Percentiles rank a stretch among this genome's conserved stretches.
Evolutionary conservation across 257 asterid species (phyloP).

Genomic region (Rauvolfia tetraphylla): DNA sequence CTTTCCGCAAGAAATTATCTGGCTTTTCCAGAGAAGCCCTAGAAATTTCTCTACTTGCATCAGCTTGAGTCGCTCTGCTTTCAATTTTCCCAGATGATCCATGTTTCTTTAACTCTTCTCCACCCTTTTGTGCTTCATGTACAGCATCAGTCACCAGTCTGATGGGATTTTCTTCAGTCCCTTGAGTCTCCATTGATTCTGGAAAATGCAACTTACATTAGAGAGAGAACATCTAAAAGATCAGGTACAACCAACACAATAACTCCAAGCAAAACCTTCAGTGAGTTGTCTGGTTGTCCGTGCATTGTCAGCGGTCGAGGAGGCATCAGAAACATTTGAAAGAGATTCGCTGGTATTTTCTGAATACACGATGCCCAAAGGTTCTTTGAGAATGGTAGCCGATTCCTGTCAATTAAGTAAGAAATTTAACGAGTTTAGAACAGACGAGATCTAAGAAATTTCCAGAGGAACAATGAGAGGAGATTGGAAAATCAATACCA

Average conservation of each 20-base stretch:
- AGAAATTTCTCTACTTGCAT: slow-evolving; percentile 22
- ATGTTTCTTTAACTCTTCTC: slow-evolving; percentile 18
- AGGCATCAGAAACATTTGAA: slow-evolving; percentile 34
- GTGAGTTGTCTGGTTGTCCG: slow-evolving; percentile 67
- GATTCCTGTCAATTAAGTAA: slow-evolving; percentile 51
- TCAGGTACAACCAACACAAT: slow-evolving; percentile 5
- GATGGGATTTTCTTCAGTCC: slow-evolving; percentile 39
- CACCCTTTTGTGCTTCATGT: slow-evolving; percentile 24
- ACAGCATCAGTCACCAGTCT: slow-evolving; percentile 43
- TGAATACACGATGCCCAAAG: slow-evolving; percentile 54
- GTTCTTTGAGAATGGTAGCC: slow-evolving; percentile 50
- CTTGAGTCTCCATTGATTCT: slow-evolving; percentile 37
- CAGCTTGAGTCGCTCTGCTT: slow-evolving; percentile 20
- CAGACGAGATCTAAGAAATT: slow-evolving; percentile 23
- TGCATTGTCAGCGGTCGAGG: slow-evolving; percentile 38
- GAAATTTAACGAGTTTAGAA: slow-evolving; percentile 19
- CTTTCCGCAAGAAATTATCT: slow-evolving; percentile 22
- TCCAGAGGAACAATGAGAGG: slow-evolving; percentile 9
- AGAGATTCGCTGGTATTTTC: slow-evolving; percentile 38
- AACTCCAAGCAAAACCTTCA: slow-evolving; percentile 46
- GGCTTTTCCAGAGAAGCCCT: slow-evolving; percentile 27
- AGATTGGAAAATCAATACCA: slow-evolving; percentile 38
- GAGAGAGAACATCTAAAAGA: neutral
- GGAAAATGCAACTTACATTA: slow-evolving; percentile 2
- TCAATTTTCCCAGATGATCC: slow-evolving; percentile 30